Base-by-base conservation (phyloP, 169 alveolate genomes). In the Eimeria falciformis region DNA sequence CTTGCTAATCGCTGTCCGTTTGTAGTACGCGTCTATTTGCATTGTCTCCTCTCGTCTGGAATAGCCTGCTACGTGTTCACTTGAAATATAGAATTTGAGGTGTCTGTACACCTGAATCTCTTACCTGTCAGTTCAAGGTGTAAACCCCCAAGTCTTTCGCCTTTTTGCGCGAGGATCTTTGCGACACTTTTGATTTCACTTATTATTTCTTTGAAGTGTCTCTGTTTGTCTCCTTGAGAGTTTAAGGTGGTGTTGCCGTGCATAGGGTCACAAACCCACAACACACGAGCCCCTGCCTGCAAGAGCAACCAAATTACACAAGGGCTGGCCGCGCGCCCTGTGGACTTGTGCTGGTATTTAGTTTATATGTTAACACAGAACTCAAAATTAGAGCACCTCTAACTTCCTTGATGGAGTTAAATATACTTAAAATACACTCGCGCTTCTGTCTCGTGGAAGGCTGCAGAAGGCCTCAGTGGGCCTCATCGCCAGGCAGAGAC, bases 251-350 rank as follows among this genome's bases (percentile, higher is more conserved):
- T 94, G 89, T 95, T 96, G 55, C 96, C 92, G 91, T 96, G 97
- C 95, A 96, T 87, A 14, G 97, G 96, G 90, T 96, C 97, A 75
- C 94, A 71, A 69, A 85, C 93, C 94, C 94, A 96, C 69, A 93
- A 53, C 37, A 92, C 95, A 29, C 90, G 92, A n/a, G 66, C 83
- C n/a, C 46, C 94, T 9, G 93, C 92, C 88, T 94, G 89, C 78
- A 53, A 45, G n/a, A 50, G 45, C 84, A 11, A 33, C 0, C 40
- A 33, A 33, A 33, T 33, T 33, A 2, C 40, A 33, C 40, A 33
- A 0, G 40, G 40, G 40, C 40, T 33, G 40, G 40, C 40, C 40
- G 40, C 40, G 40, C 40, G 40, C 2, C 40, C 40, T 33, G 40
- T 33, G 40, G 40, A 33, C 0, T 33, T 33, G 40, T 33, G 40